Base-by-base conservation (phyloP, 1,284 basidiomycete species). In the Ceratobasidium sp. region DNA sequence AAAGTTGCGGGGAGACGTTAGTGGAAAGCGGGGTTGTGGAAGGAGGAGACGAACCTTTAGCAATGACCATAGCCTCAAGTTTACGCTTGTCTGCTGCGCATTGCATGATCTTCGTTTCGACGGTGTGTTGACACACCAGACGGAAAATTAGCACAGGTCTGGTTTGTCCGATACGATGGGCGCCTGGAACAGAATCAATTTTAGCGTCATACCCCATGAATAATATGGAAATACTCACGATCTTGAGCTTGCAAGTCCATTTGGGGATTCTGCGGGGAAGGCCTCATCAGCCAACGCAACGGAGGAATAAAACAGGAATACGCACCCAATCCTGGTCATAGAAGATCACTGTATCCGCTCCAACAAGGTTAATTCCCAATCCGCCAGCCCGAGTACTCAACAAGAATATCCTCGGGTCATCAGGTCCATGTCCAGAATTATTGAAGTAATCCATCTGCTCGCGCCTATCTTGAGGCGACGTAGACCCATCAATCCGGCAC, bases 161-260 rank as follows among this genome's bases (percentile, higher is more conserved):
- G 21, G 90, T 96, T 82, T 98, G 96, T 1, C 96, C 96, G 73
- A 98, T 98, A 7, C 96, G 90, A 81, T 98, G 96, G 0, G 95
- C 96, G 23, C 52, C 52, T 54, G 52, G 23, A 28, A 30, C 4
- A 30, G 21, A 9, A 30, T 2, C 8, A 54, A 7, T 9, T 54
- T n/a, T n/a, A n/a, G n/a, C 21, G 32, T 11, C 16, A 30, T 13
- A 30, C 6, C 18, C 1, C 52, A 54, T 21, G 16, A 54, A 54
- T 18, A 28, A 30, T 38, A 4, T 38, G 52, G 13, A 54, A 28
- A 9, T 30, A 54, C 52, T 54, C 26, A 41, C 96, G 88, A 79
- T 98, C 97, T 80, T 97, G 95, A 0, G 97, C 97, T 81, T 99
- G 96, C 4, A 95, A 84, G 77, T 99, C 97, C 90, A 96, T 95